Evolutionary conservation across 208 protist species (phyloP).

Genomic region (Angomonas deanei): DNA sequence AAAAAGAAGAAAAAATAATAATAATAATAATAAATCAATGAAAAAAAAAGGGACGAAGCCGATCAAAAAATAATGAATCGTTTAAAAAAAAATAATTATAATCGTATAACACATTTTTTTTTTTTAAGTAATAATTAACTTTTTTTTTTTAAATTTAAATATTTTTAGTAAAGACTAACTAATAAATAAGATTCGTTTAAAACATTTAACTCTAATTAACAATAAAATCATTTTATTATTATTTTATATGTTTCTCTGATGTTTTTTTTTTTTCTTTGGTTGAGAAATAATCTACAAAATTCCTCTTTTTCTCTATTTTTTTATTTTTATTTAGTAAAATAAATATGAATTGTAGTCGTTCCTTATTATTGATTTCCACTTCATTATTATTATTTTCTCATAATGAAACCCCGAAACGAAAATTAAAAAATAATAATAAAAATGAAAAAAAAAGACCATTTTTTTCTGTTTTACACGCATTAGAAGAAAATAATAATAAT

Average conservation of each 20-base stretch:
- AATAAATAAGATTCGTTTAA: background rate
- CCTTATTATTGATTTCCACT: background rate
- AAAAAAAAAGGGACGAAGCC: background rate
- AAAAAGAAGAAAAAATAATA: background rate
- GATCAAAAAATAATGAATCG: background rate
- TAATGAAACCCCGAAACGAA: background rate
- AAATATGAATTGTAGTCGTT: background rate
- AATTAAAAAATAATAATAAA: background rate
- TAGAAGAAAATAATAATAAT: background rate
- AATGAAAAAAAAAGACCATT: background rate
- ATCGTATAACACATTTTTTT: background rate
- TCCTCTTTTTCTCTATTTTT: background rate
- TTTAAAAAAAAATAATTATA: too few species aligned
- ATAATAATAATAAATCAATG: constrained; percentile 3
- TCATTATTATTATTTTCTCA: background rate
- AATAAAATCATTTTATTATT: background rate
- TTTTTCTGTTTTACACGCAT: background rate
- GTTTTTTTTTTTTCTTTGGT: background rate
- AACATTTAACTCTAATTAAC: background rate
- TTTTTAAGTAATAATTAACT: background rate
- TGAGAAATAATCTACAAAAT: background rate
- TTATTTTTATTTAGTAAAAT: too few species aligned
- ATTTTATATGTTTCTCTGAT: background rate
- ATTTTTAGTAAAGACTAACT: background rate
- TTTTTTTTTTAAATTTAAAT: background rate